Percentiles rank a stretch among this genome's conserved stretches.
Conservation (phyloP, 345 rosid species). For the Orychophragmus violaceus region DNA sequence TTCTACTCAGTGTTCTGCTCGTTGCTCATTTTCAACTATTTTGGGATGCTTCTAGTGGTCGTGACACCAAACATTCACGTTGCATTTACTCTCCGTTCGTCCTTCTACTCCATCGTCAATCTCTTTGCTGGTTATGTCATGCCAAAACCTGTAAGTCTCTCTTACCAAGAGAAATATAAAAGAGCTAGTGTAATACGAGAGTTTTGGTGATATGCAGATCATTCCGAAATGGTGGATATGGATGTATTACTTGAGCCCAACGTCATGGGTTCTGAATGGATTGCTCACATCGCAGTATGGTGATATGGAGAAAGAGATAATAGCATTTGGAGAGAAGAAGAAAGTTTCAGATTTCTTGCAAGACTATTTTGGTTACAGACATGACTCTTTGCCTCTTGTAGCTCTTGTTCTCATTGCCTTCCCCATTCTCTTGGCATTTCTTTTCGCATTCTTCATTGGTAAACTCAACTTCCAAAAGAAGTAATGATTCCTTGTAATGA, state of each 20-base stretch:
- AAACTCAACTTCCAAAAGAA: slow-evolving; percentile 22
- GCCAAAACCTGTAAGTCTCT: slow-evolving; percentile 34
- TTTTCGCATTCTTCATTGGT: slow-evolving; percentile 14
- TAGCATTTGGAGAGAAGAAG: slow-evolving; percentile 21
- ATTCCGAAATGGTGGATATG: slow-evolving; percentile 22
- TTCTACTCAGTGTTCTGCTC: slow-evolving; percentile 39
- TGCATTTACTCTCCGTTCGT: slow-evolving; percentile 31
- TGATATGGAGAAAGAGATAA: slow-evolving; percentile 22
- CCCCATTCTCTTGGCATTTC: slow-evolving; percentile 15
- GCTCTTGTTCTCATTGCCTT: neutral
- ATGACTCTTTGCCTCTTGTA: neutral
- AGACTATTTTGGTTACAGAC: slow-evolving; percentile 10
- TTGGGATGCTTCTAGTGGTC: slow-evolving; percentile 39
- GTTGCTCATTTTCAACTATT: slow-evolving; percentile 35
- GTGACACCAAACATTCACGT: slow-evolving; percentile 31
- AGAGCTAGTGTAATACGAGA: too few species aligned
- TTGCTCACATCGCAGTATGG: slow-evolving; percentile 21
- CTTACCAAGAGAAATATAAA: too few species aligned
- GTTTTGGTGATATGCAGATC: slow-evolving; percentile 1
- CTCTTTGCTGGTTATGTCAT: slow-evolving; percentile 45
- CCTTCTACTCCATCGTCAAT: slow-evolving; percentile 35
- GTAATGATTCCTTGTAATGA: neutral
- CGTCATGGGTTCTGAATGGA: slow-evolving; percentile 26
- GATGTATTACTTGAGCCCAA: slow-evolving; percentile 20
- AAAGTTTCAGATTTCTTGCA: slow-evolving; percentile 12